Conservation (phyloP, 345 rosid species). For the Trapa bicornis region DNA sequence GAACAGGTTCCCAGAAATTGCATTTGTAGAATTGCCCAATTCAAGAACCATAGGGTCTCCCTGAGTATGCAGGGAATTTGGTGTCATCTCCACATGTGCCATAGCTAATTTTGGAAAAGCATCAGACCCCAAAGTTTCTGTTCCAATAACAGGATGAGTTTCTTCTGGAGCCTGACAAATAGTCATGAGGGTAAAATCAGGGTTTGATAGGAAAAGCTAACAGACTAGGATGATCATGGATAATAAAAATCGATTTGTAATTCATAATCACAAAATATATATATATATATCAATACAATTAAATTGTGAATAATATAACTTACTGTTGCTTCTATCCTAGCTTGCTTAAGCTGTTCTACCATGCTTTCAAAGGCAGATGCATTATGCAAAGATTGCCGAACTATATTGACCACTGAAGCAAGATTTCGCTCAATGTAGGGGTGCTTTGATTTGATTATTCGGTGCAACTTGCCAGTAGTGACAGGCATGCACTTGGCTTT, state of each 20-base stretch:
- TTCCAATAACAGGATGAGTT: constrained; percentile 19
- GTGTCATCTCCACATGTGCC: constrained; percentile 8
- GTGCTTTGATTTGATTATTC: constrained; percentile 45
- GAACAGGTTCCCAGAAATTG: not conserved
- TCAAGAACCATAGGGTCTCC: not conserved
- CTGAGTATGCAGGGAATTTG: not conserved
- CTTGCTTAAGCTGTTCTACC: constrained; percentile 38
- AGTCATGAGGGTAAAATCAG: not conserved
- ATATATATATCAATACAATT: not conserved
- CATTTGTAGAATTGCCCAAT: not conserved
- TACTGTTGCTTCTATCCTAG: constrained; percentile 20
- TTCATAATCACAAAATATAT: not conserved
- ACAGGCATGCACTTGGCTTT: constrained; percentile 87
- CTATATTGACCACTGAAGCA: constrained; percentile 41
- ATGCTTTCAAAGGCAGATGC: constrained; percentile 53
- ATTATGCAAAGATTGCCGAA: constrained; percentile 57
- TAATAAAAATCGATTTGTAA: not conserved
- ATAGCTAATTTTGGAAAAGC: constrained; percentile 9
- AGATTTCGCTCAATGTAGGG: constrained; percentile 60
- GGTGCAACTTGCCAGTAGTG: constrained; percentile 40
- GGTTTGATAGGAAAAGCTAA: no score
- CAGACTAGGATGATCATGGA: not conserved
- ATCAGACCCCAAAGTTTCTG: constrained; percentile 13
- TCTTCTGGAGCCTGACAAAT: constrained; percentile 30
- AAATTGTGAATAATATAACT: not conserved